A percentile compares a stretch with the other conserved stretches of the same genome.
Evolutionary conservation across 1,284 basidiomycete genomes (phyloP).

Genomic region (Melanopsichium pennsylvanicum): DNA sequence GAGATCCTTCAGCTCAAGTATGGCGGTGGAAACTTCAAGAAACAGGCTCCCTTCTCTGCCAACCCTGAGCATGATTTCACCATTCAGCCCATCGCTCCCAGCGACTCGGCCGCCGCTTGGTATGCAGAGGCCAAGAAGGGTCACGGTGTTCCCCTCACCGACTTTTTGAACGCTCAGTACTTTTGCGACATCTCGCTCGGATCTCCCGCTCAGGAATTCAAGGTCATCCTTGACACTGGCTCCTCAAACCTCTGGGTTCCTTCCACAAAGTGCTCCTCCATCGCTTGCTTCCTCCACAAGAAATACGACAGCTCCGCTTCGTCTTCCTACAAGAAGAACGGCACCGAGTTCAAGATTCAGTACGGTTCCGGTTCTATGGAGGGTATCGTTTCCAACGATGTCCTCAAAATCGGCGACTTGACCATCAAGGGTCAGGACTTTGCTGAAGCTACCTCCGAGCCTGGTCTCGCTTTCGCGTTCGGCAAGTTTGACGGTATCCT

Average conservation of each 20-base stretch:
- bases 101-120: slow-evolving; percentile 50
- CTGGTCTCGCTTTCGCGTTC: slow-evolving; percentile 89
- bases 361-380: slow-evolving; percentile 98
- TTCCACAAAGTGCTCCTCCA: slow-evolving; percentile 84
- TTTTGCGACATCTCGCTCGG: slow-evolving; percentile 87
- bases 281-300: slow-evolving; percentile 95
- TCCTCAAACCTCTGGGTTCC: slow-evolving; percentile 96
- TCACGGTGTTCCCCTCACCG: slow-evolving; percentile 87
- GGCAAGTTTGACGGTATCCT: slow-evolving; percentile 95
- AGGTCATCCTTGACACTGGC: slow-evolving; percentile 87
- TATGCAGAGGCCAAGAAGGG: slow-evolving; percentile 72
- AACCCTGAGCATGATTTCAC: slow-evolving; percentile 72
- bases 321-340: slow-evolving; percentile 89
- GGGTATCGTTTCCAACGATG: slow-evolving; percentile 90
- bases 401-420: slow-evolving; percentile 84
- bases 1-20: slow-evolving; percentile 62
- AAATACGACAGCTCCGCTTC: slow-evolving; percentile 89
- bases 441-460: slow-evolving; percentile 95
- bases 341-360: slow-evolving; percentile 86
- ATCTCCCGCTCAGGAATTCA: slow-evolving; percentile 75
- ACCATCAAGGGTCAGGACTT: slow-evolving; percentile 82
- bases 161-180: slow-evolving; percentile 99
- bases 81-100: slow-evolving; percentile 60
- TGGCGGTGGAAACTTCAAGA: slow-evolving; percentile 43
- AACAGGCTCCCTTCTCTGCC: slow-evolving; percentile 59